Conservation (phyloP, 129 eudicot genomes). For the Flaveria linearis region DNA sequence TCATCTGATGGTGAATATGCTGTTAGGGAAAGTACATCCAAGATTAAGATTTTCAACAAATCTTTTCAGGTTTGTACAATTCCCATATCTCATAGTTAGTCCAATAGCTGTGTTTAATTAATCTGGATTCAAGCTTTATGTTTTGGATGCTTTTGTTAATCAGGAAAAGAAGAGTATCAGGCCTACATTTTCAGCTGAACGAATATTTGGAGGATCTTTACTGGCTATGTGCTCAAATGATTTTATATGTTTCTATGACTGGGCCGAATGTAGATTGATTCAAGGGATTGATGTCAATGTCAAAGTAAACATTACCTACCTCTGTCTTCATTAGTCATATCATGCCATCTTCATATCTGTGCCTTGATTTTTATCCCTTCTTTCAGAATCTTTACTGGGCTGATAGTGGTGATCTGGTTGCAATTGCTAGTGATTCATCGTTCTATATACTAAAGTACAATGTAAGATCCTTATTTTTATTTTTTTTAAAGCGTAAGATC, state of each 20-base stretch:
- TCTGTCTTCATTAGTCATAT: neutral
- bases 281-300: slow-evolving; percentile 86
- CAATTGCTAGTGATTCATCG: slow-evolving; percentile 85
- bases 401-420: slow-evolving; percentile 93
- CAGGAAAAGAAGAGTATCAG: slow-evolving; percentile 95
- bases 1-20: slow-evolving; percentile 98
- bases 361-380: neutral
- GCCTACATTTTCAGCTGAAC: slow-evolving; percentile 91
- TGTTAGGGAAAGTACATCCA: slow-evolving; percentile 96
- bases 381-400: slow-evolving; percentile 97
- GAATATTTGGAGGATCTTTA: slow-evolving; percentile 75
- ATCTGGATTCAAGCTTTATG: neutral
- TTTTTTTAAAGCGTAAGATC: no score
- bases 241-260: slow-evolving; percentile 92
- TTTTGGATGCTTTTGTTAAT: neutral
- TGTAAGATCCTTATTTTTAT: slow-evolving; percentile 41
- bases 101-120: slow-evolving; percentile 12
- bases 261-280: slow-evolving; percentile 94
- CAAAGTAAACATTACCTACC: slow-evolving; percentile 51
- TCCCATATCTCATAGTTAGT: slow-evolving; percentile 37
- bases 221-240: slow-evolving; percentile 93
- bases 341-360: slow-evolving; percentile 7
- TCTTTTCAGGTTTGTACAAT: slow-evolving; percentile 79
- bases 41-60: slow-evolving; percentile 84
- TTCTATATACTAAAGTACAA: slow-evolving; percentile 83